phyloP scores from a whole-genome alignment of 1,284 basidiomycete species.

The Austroboletus olivaceoglutinosus region DNA sequence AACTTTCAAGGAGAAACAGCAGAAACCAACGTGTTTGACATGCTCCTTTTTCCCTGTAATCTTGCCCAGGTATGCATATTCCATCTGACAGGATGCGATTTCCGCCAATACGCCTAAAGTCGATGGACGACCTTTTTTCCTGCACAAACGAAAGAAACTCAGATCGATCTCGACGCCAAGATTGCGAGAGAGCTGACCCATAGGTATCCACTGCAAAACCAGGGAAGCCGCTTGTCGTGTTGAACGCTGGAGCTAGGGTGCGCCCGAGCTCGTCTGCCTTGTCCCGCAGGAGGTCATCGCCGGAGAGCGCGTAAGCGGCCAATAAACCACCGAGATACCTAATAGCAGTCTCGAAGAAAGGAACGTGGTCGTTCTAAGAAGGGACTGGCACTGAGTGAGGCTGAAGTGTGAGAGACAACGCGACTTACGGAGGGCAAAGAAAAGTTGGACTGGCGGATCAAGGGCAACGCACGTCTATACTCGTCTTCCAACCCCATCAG shows the following conservation, averaged over 20 bases:
- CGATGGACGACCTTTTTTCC: not conserved
- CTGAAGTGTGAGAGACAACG: not conserved
- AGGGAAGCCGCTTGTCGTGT: constrained; percentile 49
- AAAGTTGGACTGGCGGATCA: constrained; percentile 69
- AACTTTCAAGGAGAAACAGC: not conserved
- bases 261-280: constrained; percentile 54
- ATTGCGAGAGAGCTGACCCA: constrained; percentile 33
- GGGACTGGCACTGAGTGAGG: not conserved
- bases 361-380: constrained; percentile 37
- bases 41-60: constrained; percentile 50
- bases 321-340: constrained; percentile 84
- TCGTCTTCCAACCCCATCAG: constrained; percentile 82
- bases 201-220: constrained; percentile 47
- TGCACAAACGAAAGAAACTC: not conserved
- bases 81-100: constrained; percentile 54
- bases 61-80: constrained; percentile 59
- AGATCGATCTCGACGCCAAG: not conserved
- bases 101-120: constrained; percentile 47
- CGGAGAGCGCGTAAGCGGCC: constrained; percentile 75
- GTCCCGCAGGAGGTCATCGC: constrained; percentile 43
- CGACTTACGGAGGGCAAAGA: constrained; percentile 36
- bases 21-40: constrained; percentile 41
- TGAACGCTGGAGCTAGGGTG: constrained; percentile 52
- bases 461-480: constrained; percentile 67
- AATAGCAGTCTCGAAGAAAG: constrained; percentile 85